Percentiles rank a stretch among this genome's conserved stretches.
Evolutionary conservation across 2,329 filamentous ascomycete species (phyloP).

Genomic region (Trichophyton schoenleinii): DNA sequence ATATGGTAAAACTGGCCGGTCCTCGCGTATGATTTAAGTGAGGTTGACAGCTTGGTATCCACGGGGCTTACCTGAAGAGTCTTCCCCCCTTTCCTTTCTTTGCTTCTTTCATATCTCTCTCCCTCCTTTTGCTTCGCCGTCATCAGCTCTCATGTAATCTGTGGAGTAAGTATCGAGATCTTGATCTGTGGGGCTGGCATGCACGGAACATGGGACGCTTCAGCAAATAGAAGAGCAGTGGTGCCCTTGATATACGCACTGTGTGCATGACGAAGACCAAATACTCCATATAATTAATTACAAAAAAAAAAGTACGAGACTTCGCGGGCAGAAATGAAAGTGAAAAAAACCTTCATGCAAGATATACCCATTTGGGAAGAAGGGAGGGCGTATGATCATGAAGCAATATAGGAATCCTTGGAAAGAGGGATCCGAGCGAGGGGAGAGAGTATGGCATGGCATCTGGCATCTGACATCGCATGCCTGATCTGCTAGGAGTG

Average conservation of each 20-base stretch:
- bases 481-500: background rate
- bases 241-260: background rate
- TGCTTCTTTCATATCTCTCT: background rate
- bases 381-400: background rate
- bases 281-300: background rate
- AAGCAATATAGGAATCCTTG: background rate
- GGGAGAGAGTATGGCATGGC: background rate
- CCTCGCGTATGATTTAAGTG: background rate
- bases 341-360: background rate
- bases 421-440: background rate
- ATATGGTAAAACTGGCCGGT: background rate
- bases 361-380: background rate
- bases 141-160: background rate
- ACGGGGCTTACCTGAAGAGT: background rate
- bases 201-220: background rate
- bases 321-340: background rate
- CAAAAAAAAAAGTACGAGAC: background rate
- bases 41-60: background rate
- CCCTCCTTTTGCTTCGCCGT: background rate
- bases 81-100: background rate
- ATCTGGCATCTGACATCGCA: background rate
- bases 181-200: conserved; percentile 2
- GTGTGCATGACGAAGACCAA: background rate
- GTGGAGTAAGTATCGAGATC: background rate
- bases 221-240: background rate